Evolutionary conservation across 768 basidiomycete genomes (phyloP).

Genomic region (Symmetrospora coprosmae): DNA sequence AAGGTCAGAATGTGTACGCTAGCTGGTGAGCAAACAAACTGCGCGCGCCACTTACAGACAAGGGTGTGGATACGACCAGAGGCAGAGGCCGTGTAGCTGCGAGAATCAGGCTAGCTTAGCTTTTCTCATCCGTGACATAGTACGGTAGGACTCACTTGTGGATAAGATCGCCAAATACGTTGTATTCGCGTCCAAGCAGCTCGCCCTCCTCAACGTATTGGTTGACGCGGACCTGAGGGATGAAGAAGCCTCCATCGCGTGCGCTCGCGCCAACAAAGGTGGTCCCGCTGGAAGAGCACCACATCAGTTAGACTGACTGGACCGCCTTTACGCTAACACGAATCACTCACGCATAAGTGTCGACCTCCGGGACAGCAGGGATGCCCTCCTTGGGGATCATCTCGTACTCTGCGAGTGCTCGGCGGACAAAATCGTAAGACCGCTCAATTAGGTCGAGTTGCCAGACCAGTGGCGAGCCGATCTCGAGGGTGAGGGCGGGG

Average conservation of each 20-base stretch:
- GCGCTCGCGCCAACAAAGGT: background rate
- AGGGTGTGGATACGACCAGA: too few species aligned
- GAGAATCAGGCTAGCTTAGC: too few species aligned
- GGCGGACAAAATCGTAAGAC: background rate
- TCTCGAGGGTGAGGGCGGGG: constrained; percentile 3
- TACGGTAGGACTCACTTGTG: too few species aligned
- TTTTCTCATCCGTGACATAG: too few species aligned
- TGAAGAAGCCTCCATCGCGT: background rate
- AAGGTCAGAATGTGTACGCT: too few species aligned
- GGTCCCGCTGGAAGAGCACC: background rate
- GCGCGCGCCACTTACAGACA: too few species aligned
- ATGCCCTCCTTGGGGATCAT: background rate
- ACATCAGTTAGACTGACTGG: background rate
- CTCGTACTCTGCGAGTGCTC: background rate
- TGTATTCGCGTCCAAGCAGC: background rate
- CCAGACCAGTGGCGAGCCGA: background rate
- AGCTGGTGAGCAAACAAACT: too few species aligned
- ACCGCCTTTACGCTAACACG: background rate
- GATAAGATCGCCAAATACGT: background rate
- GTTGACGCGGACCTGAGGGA: background rate
- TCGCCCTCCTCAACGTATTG: background rate
- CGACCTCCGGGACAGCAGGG: background rate
- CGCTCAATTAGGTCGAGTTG: background rate
- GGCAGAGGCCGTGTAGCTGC: too few species aligned
- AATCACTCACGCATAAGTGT: background rate